phyloP scores from a whole-genome alignment of 2,329 filamentous ascomycete species.

The Iodosphaeria phyllophila region DNA sequence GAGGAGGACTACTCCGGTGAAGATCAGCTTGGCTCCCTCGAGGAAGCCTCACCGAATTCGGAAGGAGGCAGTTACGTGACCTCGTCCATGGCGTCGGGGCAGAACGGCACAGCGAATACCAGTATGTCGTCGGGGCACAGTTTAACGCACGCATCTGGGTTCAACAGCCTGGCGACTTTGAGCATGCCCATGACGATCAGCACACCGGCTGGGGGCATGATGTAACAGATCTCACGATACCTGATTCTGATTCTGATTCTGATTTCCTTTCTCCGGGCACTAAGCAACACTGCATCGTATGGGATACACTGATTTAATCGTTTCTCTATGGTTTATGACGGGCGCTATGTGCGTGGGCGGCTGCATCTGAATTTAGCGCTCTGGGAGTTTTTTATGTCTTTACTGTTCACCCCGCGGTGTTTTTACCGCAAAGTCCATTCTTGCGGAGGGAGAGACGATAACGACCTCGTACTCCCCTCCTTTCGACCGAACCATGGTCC shows the following conservation, averaged over 20 bases:
- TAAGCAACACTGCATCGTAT: slow-evolving; percentile 7
- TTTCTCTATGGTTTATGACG: slow-evolving; percentile 6
- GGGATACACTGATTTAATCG: slow-evolving; percentile 5
- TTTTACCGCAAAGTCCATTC: no score
- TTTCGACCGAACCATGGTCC: no score
- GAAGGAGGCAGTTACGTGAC: slow-evolving; percentile 41
- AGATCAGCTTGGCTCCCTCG: slow-evolving; percentile 63
- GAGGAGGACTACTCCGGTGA: slow-evolving; percentile 71
- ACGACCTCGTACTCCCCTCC: no score
- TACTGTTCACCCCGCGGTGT: no score
- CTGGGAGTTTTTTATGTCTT: slow-evolving; percentile 9
- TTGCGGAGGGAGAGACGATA: no score
- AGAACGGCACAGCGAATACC: slow-evolving; percentile 10
- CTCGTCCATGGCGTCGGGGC: slow-evolving; percentile 26
- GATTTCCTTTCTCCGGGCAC: slow-evolving; percentile 5
- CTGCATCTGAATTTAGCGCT: slow-evolving; percentile 5
- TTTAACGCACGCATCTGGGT: slow-evolving; percentile 19
- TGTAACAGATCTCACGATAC: slow-evolving; percentile 10
- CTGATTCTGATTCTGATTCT: slow-evolving; percentile 4
- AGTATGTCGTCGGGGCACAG: slow-evolving; percentile 7
- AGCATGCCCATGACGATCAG: slow-evolving; percentile 48
- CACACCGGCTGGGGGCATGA: slow-evolving; percentile 22
- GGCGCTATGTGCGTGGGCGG: slow-evolving; percentile 1
- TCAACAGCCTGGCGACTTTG: slow-evolving; percentile 39
- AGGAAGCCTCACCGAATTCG: slow-evolving; percentile 59